Evolutionary conservation across 2,329 filamentous ascomycete species (phyloP).

Genomic region (Penicillium sp.): DNA sequence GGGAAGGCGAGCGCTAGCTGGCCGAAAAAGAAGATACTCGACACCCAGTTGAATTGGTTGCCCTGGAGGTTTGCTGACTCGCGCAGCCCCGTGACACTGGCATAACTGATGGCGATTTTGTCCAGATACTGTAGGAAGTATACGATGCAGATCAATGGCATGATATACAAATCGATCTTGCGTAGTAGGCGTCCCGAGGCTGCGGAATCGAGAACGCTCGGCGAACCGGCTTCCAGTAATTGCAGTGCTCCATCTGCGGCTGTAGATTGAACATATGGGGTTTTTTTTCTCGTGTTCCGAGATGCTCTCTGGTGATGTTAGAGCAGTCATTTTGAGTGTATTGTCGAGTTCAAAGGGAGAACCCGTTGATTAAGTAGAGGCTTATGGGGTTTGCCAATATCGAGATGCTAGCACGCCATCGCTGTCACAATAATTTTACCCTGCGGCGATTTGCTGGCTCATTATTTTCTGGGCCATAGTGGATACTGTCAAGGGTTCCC

Average conservation of each 20-base stretch:
- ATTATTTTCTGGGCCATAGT: neutral
- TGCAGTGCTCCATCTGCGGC: constrained; percentile 1
- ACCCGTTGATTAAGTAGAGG: neutral
- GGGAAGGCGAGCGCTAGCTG: constrained; percentile 38
- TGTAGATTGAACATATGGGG: neutral
- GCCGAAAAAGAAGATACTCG: constrained; percentile 28
- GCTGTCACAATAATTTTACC: neutral
- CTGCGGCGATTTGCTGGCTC: too few relatives aligned
- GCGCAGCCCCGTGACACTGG: constrained; percentile 29
- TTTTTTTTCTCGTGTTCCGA: neutral
- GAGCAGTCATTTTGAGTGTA: neutral
- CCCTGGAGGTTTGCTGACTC: constrained; percentile 38
- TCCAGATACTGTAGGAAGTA: constrained; percentile 34
- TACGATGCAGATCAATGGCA: constrained; percentile 32
- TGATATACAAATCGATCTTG: constrained; percentile 31
- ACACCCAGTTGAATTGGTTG: constrained; percentile 47
- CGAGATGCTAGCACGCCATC: neutral
- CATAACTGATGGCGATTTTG: constrained; percentile 26
- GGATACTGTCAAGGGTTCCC: neutral
- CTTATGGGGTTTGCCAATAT: neutral
- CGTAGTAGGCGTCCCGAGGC: constrained; percentile 20
- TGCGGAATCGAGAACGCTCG: constrained; percentile 3
- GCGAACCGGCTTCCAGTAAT: neutral
- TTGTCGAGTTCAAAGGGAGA: neutral
- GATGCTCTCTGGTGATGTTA: neutral